Evolutionary conservation across 2,329 filamentous ascomycete genomes (phyloP).

Genomic region (Clonostachys byssicola): DNA sequence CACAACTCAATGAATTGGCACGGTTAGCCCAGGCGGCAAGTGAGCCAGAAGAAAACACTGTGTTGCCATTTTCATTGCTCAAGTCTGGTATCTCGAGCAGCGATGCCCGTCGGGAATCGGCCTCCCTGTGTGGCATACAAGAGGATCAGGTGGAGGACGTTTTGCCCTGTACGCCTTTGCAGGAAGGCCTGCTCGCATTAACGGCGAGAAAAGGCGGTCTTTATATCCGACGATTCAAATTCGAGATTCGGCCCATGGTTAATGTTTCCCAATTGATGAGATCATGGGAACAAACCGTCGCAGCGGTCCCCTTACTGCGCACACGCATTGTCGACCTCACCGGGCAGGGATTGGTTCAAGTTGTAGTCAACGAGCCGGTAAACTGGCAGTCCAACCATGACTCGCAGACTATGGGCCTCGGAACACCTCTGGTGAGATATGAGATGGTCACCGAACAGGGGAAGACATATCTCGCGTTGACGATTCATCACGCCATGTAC

Average conservation of each 20-base stretch:
- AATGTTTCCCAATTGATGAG: no score
- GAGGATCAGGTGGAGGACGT: conserved; percentile 15
- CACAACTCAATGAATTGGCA: no score
- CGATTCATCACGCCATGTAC: conserved; percentile 8
- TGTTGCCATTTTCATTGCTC: no score
- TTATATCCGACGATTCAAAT: conserved; percentile 13
- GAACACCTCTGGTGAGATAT: conserved; percentile 3
- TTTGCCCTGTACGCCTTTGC: conserved; percentile 21
- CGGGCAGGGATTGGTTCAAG: not conserved
- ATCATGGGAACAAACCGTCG: conserved; percentile 2
- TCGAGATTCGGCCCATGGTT: no score
- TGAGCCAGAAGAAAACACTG: no score
- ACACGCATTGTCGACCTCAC: not conserved
- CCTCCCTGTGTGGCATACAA: no score
- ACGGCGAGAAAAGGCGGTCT: conserved; percentile 12
- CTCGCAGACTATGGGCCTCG: conserved; percentile 8
- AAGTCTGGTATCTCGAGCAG: no score
- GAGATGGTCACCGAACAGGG: not conserved
- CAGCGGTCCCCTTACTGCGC: not conserved
- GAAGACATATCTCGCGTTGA: conserved; percentile 11
- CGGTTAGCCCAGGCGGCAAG: no score
- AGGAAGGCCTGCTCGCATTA: conserved; percentile 21
- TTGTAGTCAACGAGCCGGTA: not conserved
- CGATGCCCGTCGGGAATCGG: no score
- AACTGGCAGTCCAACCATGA: no score